phyloP scores from a whole-genome alignment of 495 filamentous ascomycete genomes.

The Neurospora sp. region DNA sequence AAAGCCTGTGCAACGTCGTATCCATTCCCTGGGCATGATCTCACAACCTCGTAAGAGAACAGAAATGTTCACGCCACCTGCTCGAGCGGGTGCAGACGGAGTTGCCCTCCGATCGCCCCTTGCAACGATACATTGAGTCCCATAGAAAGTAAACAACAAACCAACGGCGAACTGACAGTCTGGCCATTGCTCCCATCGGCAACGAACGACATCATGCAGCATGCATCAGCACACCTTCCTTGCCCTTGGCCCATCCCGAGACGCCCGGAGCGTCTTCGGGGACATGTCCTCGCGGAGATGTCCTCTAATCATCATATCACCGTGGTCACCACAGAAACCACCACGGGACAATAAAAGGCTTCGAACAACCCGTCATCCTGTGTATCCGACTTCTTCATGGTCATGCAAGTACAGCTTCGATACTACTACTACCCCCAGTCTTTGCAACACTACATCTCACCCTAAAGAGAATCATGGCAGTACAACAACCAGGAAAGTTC shows the following conservation, averaged over 20 bases:
- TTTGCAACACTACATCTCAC: background rate
- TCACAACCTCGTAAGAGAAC: background rate
- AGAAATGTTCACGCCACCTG: background rate
- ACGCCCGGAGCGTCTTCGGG: background rate
- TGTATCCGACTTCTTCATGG: background rate
- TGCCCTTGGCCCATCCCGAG: background rate
- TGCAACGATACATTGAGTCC: background rate
- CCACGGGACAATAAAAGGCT: background rate
- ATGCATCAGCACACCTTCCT: background rate
- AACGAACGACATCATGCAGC: background rate
- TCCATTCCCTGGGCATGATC: background rate
- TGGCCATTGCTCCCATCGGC: background rate
- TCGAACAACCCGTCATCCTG: background rate
- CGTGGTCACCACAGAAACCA: background rate
- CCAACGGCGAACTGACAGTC: background rate
- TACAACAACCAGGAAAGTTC: constrained; percentile 3
- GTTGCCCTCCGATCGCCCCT: background rate
- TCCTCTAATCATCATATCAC: background rate
- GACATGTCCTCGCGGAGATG: background rate
- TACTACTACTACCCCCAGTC: background rate
- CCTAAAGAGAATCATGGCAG: background rate
- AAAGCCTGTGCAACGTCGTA: background rate
- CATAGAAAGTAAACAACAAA: background rate
- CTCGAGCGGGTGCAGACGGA: too few species aligned
- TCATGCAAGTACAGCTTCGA: background rate